Percentiles rank a stretch among this genome's conserved stretches.
Conservation (phyloP, 1,284 basidiomycete species). For the Afroboletus lepidellus region DNA sequence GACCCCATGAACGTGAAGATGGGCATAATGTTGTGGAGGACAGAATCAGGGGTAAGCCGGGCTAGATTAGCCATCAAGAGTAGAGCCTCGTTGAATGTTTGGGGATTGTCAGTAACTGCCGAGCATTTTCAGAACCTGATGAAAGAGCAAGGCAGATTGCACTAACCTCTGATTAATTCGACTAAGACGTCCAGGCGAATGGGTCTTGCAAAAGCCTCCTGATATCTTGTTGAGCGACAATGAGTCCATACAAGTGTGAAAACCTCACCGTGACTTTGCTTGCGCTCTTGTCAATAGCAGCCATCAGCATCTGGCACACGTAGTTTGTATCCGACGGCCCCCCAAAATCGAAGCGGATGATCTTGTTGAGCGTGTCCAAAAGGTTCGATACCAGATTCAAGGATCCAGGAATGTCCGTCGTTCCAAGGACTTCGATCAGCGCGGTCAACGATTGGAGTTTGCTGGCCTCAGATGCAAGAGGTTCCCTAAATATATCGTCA, state of each 20-base stretch:
- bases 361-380: conserved; percentile 71
- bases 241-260: background rate
- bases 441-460: conserved; percentile 50
- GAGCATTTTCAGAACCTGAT: conserved; percentile 1
- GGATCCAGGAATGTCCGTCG: conserved; percentile 63
- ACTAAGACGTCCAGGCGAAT: conserved; percentile 80
- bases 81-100: conserved; percentile 92
- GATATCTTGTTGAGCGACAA: conserved; percentile 8
- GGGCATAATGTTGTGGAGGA: conserved; percentile 95
- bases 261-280: conserved; percentile 56
- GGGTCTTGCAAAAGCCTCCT: conserved; percentile 50
- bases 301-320: conserved; percentile 84
- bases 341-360: conserved; percentile 49
- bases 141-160: background rate
- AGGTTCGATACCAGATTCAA: conserved; percentile 71
- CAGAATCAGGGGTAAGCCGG: conserved; percentile 83
- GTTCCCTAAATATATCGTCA: conserved; percentile 14
- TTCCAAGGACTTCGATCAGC: conserved; percentile 72
- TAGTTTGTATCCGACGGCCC: conserved; percentile 69
- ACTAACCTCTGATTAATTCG: conserved; percentile 79
- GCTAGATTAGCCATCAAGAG: conserved; percentile 88
- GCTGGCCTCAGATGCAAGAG: conserved; percentile 31
- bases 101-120: conserved; percentile 84
- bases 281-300: conserved; percentile 72
- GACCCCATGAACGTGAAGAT: conserved; percentile 99